A percentile compares a stretch with the other conserved stretches of the same genome.
Conservation (phyloP, 768 basidiomycete species). For the Macrolepiota fuliginosa region DNA sequence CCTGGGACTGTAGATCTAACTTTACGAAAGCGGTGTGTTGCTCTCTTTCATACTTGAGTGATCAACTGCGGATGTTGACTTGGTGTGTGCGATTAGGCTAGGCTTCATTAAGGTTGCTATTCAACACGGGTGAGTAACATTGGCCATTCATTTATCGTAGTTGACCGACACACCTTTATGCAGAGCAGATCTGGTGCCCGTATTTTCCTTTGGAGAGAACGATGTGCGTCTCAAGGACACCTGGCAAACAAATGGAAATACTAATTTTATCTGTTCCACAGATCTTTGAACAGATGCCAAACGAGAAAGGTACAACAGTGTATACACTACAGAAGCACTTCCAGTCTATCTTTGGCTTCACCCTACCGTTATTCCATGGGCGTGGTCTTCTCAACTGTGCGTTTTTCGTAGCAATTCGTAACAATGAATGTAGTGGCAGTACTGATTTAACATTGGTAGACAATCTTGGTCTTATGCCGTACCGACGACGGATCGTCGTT, state of each 20-base stretch:
- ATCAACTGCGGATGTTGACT: background rate
- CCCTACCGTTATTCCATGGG: constrained; percentile 95
- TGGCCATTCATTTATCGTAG: constrained; percentile 1
- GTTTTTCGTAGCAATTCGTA: constrained; percentile 27
- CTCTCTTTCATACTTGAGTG: background rate
- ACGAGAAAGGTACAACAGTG: constrained; percentile 86
- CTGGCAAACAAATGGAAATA: background rate
- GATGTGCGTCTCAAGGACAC: constrained; percentile 56
- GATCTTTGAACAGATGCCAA: constrained; percentile 98
- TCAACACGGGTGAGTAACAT: constrained; percentile 70
- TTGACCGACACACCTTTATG: constrained; percentile 3
- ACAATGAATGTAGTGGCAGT: background rate
- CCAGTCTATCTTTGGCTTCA: constrained; percentile 92
- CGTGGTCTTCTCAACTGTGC: constrained; percentile 91
- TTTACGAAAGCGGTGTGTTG: constrained; percentile 60
- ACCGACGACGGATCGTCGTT: constrained; percentile 91
- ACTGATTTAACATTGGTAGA: constrained; percentile 43
- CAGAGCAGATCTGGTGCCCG: constrained; percentile 94
- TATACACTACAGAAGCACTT: constrained; percentile 89
- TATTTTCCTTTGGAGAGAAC: constrained; percentile 98
- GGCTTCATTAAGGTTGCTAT: constrained; percentile 97
- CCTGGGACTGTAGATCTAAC: constrained; percentile 97
- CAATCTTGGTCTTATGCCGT: constrained; percentile 94
- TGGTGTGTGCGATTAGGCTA: constrained; percentile 43
- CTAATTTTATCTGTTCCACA: constrained; percentile 26